Evolutionary conservation across 2,329 filamentous ascomycete genomes (phyloP).

Genomic region (Microascus cirrosus): DNA sequence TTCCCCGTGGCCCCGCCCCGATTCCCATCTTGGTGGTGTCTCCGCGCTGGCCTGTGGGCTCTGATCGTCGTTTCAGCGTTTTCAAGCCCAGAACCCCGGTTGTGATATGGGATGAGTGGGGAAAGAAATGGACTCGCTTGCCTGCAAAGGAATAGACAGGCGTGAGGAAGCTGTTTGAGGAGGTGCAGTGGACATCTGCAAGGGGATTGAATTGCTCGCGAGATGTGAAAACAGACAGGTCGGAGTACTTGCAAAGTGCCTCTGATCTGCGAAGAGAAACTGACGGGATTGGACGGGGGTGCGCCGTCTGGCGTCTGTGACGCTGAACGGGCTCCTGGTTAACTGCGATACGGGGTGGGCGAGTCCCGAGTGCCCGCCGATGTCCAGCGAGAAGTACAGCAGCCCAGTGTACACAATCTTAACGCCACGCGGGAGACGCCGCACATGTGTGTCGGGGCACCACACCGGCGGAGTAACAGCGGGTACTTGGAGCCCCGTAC

Average conservation of each 20-base stretch:
- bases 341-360: too few species aligned
- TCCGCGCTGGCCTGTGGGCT: neutral
- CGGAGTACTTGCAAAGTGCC: neutral
- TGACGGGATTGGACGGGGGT: neutral
- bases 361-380: neutral
- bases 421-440: neutral
- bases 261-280: neutral
- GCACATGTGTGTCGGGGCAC: neutral
- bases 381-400: neutral
- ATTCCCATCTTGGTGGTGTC: neutral
- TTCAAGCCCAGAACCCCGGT: neutral
- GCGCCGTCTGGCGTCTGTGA: too few species aligned
- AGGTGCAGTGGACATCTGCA: neutral
- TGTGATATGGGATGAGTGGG: neutral
- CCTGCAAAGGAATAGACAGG: too few species aligned
- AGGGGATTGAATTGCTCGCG: neutral
- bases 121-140: neutral
- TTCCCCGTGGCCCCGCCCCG: neutral
- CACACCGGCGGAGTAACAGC: neutral
- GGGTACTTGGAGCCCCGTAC: neutral
- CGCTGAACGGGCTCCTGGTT: too few species aligned
- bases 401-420: neutral
- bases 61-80: neutral
- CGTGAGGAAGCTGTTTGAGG: too few species aligned
- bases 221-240: neutral